These are phyloP conservation scores for Tirmania nivea DNA, from an alignment of 495 filamentous ascomycete species.

Conservation along the genomic window DNA sequence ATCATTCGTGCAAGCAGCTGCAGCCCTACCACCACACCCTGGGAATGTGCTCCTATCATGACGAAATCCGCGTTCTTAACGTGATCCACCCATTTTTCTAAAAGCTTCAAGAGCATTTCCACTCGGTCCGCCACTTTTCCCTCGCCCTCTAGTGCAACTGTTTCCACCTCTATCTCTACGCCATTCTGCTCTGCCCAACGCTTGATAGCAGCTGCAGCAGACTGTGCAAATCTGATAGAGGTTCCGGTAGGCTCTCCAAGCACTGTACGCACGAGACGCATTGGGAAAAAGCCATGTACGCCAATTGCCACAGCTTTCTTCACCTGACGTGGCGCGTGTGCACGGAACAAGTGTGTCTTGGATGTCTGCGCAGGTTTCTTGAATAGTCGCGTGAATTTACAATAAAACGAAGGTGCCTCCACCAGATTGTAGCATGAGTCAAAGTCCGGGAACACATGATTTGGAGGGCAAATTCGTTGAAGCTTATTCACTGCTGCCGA, in stretches of 20 bases:
- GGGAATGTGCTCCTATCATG: slow-evolving; percentile 74
- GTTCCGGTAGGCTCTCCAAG: slow-evolving; percentile 91
- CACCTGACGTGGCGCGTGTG: slow-evolving; percentile 45
- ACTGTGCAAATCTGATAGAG: slow-evolving; percentile 76
- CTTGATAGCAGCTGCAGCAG: slow-evolving; percentile 62
- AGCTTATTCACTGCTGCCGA: neutral
- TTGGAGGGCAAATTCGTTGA: slow-evolving; percentile 1
- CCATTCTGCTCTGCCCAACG: slow-evolving; percentile 52
- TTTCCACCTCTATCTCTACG: slow-evolving; percentile 54
- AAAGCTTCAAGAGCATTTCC: slow-evolving; percentile 75
- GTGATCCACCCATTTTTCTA: slow-evolving; percentile 87
- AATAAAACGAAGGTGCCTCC: slow-evolving; percentile 46
- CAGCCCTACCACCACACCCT: slow-evolving; percentile 80
- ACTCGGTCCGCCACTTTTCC: slow-evolving; percentile 83
- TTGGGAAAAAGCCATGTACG: slow-evolving; percentile 85
- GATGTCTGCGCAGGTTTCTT: slow-evolving; percentile 21
- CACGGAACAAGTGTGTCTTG: neutral
- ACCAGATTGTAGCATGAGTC: slow-evolving; percentile 33
- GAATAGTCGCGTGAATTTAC: slow-evolving; percentile 45
- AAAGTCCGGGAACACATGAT: slow-evolving; percentile 18
- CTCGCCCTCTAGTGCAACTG: slow-evolving; percentile 90
- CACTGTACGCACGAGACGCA: slow-evolving; percentile 58
- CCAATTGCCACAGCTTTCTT: slow-evolving; percentile 79
- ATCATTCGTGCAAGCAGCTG: slow-evolving; percentile 90
- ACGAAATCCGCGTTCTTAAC: slow-evolving; percentile 75